A percentile compares a stretch with the other conserved stretches of the same genome.
These are phyloP conservation scores for Aegle marmelos DNA, from an alignment of 345 rosid genomes.

Conservation along the genomic window DNA sequence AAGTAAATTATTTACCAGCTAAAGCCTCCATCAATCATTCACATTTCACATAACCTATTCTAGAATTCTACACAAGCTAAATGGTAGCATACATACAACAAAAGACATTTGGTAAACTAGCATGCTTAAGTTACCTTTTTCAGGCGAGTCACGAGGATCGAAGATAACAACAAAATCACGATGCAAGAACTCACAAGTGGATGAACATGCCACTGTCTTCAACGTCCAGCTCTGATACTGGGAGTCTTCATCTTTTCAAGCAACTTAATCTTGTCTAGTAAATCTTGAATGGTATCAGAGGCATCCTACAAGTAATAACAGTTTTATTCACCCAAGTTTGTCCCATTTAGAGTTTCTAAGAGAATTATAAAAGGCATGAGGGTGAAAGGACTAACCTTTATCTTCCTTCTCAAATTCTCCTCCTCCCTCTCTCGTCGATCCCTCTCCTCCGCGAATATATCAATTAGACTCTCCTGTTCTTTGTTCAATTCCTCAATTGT, in stretches of 20 bases:
- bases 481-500: slow-evolving; percentile 57
- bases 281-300: slow-evolving; percentile 56
- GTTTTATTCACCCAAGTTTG: background rate
- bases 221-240: slow-evolving; percentile 10
- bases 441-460: slow-evolving; percentile 76
- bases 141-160: background rate
- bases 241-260: slow-evolving; percentile 54
- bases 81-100: background rate
- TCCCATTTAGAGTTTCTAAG: background rate
- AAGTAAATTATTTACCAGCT: background rate
- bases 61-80: background rate
- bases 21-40: background rate
- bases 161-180: background rate
- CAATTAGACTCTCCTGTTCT: slow-evolving; percentile 70
- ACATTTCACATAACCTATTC: background rate
- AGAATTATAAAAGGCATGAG: background rate
- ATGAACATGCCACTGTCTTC: background rate
- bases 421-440: slow-evolving; percentile 66
- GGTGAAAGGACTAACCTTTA: slow-evolving; percentile 45
- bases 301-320: slow-evolving; percentile 51
- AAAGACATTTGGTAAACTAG: background rate
- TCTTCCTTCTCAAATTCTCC: slow-evolving; percentile 59
- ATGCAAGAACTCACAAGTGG: background rate
- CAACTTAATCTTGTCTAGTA: slow-evolving; percentile 56
- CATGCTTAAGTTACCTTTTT: background rate